Evolutionary conservation across 2,329 filamentous ascomycete genomes (phyloP), one percentile per base, ranked within the genome.

Genomic region (Chaetothyriales sp.): DNA sequence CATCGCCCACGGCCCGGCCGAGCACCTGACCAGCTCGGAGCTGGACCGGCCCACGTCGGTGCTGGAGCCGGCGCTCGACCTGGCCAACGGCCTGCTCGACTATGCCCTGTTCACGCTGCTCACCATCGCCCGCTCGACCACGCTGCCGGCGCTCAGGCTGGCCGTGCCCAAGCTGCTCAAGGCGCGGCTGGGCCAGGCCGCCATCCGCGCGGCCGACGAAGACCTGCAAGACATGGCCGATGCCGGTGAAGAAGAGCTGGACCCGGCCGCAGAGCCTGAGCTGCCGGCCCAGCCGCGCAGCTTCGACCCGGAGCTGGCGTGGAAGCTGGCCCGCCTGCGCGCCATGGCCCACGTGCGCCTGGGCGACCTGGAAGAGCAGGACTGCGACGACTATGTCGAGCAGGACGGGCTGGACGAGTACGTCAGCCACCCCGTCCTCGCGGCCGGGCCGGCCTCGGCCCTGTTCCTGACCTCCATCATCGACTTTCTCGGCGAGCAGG

Each of bases 301-400:
- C 59, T 97, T 90, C 80, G 89, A 97, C 65, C 72, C 94, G n/a
- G 86, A 95, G 64, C 76, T 89, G 51, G 83, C 89, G 18, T 98
- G 92, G 89, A 95, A 94, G 71, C 80, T 92, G 59, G 92, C 89
- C 0, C 81, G 92, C 51, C 71, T 98, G 62, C 81, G 92, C 55
- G 95, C 92, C 67, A 98, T 98, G 92, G 90, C 98, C 19, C 97
- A 97, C 66, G 97, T 89, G 7, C 89, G 92, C 7, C 74, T 98
- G 5, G 92, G 92, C 45, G 90, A 98, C 64, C 82, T 98, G 77
- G 94, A 98, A 67, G 92, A 98, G 69, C 89, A 97, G 60, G 92
- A 98, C 59, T 92, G 97, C 67, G 90, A 95, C 64, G 81, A 82
- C 48, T 87, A 87, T 63, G 85, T 94, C 65, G 82, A 89, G 58